Base-by-base conservation (phyloP, 495 filamentous ascomycete species). In the Aspergillus wentii region DNA sequence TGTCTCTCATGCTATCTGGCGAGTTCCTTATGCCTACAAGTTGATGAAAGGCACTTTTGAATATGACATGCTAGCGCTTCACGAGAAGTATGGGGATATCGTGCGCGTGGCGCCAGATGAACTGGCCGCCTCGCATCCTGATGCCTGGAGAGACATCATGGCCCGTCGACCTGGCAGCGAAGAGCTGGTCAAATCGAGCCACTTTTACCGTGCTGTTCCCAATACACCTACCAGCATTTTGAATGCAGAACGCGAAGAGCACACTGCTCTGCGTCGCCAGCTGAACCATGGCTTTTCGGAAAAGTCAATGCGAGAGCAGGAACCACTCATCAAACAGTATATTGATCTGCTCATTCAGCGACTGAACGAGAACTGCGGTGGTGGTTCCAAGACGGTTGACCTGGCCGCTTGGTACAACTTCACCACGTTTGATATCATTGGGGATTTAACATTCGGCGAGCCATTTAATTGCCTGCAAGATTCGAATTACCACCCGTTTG, bases 391-490 rank as follows among this genome's bases (percentile, higher is more conserved):
- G 16, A 15, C 49, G 4, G 49, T 79, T 1, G 60, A 75, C 32
- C 51, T 82, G 26, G 51, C 51, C 3, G 52, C 67, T 23, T 80
- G 76, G 79, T 75, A 71, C 35, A 79, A 76, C 33, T 81, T 54
- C 44, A 71, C 68, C 1, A 79, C 76, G 11, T 82, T 82, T 45
- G 80, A 82, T 47, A 57, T 80, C 15, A 76, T 79, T 44, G 77
- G 76, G 2, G 75, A 81, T 44, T 56, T 83, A 20, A 67, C 68
- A 10, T 80, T 82, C 58, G 76, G 74, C 1, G 68, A 81, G 42
- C 61, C 66, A 14, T 82, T 84, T 36, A 67, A 65, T 10, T 75
- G 73, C 27, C 51, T 83, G 8, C 49, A 74, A 16, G 59, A 52
- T 8, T 58, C 57, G 8, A 49, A 62, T 1, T 71, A 72, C 33